Conservation (phyloP, 305 asterid genomes). For the Striga hermonthica region DNA sequence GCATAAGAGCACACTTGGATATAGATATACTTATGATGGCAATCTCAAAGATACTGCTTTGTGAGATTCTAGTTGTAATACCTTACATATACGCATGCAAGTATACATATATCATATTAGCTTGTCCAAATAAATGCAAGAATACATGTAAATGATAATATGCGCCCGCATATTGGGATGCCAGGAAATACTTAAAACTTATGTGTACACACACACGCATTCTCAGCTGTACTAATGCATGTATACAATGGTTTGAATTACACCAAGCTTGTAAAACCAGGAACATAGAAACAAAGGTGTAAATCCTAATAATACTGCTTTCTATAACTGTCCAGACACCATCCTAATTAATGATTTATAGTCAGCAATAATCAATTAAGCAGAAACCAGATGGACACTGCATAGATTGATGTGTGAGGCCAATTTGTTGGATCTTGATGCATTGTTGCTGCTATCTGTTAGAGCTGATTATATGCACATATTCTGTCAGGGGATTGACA, state of each 20-base stretch:
- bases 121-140: background rate
- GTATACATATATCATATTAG: slow-evolving; percentile 7
- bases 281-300: slow-evolving; percentile 8
- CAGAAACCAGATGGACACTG: slow-evolving; percentile 12
- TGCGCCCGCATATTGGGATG: slow-evolving; percentile 3
- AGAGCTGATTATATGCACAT: slow-evolving; percentile 27
- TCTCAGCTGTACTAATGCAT: slow-evolving; percentile 14
- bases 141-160: background rate
- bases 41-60: slow-evolving; percentile 16
- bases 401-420: background rate
- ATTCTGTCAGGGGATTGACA: slow-evolving; percentile 68
- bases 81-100: slow-evolving; percentile 17
- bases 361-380: slow-evolving; percentile 8
- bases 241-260: slow-evolving; percentile 8
- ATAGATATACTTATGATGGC: slow-evolving; percentile 22
- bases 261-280: slow-evolving; percentile 5
- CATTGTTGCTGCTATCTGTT: slow-evolving; percentile 21
- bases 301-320: background rate
- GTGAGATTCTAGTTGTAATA: slow-evolving; percentile 2
- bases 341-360: slow-evolving; percentile 16
- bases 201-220: background rate
- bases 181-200: background rate
- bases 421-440: slow-evolving; percentile 24
- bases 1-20: slow-evolving; percentile 14
- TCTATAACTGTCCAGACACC: slow-evolving; percentile 5